A percentile compares a stretch with the other conserved stretches of the same genome.
Evolutionary conservation across 1,284 basidiomycete species (phyloP).

Genomic region (Microstroma glucosiphilum): DNA sequence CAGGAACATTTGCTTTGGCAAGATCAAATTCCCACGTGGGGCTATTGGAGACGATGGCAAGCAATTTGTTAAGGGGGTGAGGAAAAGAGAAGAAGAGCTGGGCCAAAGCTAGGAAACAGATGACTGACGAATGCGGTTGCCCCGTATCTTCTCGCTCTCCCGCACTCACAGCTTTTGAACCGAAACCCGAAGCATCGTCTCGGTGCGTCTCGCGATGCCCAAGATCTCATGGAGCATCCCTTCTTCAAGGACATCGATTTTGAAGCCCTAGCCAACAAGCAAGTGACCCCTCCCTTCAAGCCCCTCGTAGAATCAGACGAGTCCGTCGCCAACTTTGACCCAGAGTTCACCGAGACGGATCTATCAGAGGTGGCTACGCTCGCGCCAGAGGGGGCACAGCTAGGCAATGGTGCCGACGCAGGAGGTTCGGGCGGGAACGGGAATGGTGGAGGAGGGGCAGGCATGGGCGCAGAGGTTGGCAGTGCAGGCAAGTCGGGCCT

Average conservation of each 20-base stretch:
- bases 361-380: conserved; percentile 53
- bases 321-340: conserved; percentile 93
- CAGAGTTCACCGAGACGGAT: conserved; percentile 88
- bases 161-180: conserved; percentile 63
- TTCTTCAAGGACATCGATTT: conserved; percentile 77
- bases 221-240: conserved; percentile 88
- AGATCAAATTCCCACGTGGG: conserved; percentile 95
- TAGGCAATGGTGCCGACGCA: neutral
- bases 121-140: conserved; percentile 10
- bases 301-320: conserved; percentile 97
- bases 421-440: conserved; percentile 7
- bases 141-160: conserved; percentile 39
- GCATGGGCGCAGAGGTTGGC: neutral
- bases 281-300: conserved; percentile 95
- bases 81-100: conserved; percentile 8
- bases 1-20: conserved; percentile 92
- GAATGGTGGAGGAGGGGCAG: neutral
- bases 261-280: conserved; percentile 66
- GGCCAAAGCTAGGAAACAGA: too few relatives aligned
- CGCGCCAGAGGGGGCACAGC: conserved; percentile 18
- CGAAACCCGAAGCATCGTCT: conserved; percentile 95
- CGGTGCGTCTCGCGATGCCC: conserved; percentile 81
- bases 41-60: conserved; percentile 98
- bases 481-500: conserved; percentile 11
- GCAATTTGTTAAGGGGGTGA: conserved; percentile 86